Evolutionary conservation across 331 rosid genomes (phyloP), one percentile per base, ranked within the genome.

Genomic region (Telfairia occidentalis): DNA sequence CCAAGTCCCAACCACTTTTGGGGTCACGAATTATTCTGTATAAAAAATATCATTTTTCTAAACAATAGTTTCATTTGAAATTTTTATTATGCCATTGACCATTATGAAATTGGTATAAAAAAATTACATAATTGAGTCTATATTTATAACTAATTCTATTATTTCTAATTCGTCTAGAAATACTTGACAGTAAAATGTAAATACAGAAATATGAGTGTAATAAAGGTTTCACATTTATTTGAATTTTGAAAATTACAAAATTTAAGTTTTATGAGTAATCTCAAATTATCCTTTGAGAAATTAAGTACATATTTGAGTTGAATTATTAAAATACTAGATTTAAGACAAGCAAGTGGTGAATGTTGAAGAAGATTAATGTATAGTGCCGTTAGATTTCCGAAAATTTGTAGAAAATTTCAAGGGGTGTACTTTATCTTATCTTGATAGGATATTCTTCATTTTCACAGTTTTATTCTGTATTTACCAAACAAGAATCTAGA

Each of bases 1-100:
- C 73, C 34, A 65, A 34, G 73, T 65, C 69, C 23, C 70, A 16
- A 61, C 70, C 45, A 61, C 70, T 32, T 61, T 61, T 34, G 38
- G n/a, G 19, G 32, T 37, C 73, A 21, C 10, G 5, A 66, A 66
- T 26, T n/a, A 16, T 4, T 28, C 50, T 38, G 1, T 21, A 38
- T 37, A 18, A 61, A 2, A 61, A 7, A 34, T 63, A 9, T 32
- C 0, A 4, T n/a, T 18, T 63, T 34, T 30, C 15, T 2, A 34
- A 18, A 18, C 2, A 1, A 13, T 61, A 6, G 9, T 59, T 60
- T 60, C 10, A 29, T 60, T 34, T 34, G 23, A 38, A 30, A 61
- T 2, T 15, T 58, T 28, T 4, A 30, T 7, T 5, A 29, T 15
- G 5, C 5, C 38, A 30, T 15, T 59, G 6, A 60, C 43, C 42